Percentiles rank a stretch among this genome's conserved stretches.
These are phyloP conservation scores for Penicillium herquei DNA, from an alignment of 495 filamentous ascomycete species.

Conservation along the genomic window DNA sequence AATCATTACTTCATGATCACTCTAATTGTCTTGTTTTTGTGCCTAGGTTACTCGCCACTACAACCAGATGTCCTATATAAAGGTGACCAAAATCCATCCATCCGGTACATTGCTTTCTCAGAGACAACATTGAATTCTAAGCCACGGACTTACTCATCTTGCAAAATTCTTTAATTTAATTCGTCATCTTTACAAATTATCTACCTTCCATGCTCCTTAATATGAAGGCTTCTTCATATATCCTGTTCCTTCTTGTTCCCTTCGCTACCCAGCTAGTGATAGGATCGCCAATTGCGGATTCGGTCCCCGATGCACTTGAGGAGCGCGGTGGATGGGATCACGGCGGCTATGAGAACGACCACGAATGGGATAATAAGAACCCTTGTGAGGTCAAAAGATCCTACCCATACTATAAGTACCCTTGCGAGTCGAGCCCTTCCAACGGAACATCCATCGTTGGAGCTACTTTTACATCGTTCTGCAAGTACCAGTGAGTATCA, in stretches of 20 bases:
- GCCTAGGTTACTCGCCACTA: not conserved
- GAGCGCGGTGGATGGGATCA: constrained; percentile 2
- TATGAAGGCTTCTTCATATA: constrained; percentile 9
- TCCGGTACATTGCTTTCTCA: not conserved
- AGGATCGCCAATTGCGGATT: constrained; percentile 4
- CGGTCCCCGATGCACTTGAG: constrained; percentile 3
- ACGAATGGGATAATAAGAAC: constrained; percentile 1
- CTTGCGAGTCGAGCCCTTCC: constrained; percentile 6
- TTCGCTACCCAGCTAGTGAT: not conserved
- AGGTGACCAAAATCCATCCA: not conserved
- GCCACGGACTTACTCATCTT: not conserved
- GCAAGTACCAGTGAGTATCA: constrained; percentile 13
- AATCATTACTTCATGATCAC: not conserved
- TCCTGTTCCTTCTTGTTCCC: constrained; percentile 5
- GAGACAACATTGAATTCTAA: not conserved
- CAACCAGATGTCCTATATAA: not conserved
- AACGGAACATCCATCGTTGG: constrained; percentile 8
- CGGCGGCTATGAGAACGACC: not conserved
- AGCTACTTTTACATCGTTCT: constrained; percentile 7
- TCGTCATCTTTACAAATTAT: constrained; percentile 11
- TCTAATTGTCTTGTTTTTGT: not conserved
- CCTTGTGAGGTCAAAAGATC: constrained; percentile 7
- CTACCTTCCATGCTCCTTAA: not conserved
- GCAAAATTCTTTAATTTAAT: constrained; percentile 1
- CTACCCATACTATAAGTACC: constrained; percentile 14